Evolutionary conservation across 768 basidiomycete species (phyloP).

Genomic region (Agaricus blazei): DNA sequence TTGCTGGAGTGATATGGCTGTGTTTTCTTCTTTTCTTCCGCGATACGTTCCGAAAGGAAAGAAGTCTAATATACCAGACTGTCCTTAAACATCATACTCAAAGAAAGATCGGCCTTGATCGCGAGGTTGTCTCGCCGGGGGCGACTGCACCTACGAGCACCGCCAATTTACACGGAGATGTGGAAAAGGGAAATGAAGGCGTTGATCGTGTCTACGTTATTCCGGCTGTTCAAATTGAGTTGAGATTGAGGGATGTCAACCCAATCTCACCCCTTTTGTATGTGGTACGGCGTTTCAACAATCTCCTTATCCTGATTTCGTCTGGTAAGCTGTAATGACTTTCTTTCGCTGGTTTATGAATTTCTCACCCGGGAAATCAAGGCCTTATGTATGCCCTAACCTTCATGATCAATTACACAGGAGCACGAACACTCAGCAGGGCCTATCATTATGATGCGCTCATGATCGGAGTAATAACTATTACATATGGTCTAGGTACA

Average conservation of each 20-base stretch:
- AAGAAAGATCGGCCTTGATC: conserved; percentile 7
- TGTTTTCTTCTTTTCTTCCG: conserved; percentile 65
- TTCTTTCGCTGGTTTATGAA: neutral
- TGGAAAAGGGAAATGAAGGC: conserved; percentile 16
- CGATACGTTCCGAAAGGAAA: conserved; percentile 80
- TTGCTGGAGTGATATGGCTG: conserved; percentile 48
- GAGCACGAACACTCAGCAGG: conserved; percentile 59
- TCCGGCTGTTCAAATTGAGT: conserved; percentile 29
- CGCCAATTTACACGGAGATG: conserved; percentile 11
- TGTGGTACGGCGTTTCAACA: conserved; percentile 60
- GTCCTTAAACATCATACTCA: conserved; percentile 45
- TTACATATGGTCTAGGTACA: conserved; percentile 66
- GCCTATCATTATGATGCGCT: conserved; percentile 66
- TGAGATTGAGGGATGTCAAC: conserved; percentile 70
- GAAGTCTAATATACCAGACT: conserved; percentile 75
- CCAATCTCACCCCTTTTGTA: conserved; percentile 58
- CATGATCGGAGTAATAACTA: conserved; percentile 69
- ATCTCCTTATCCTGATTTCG: conserved; percentile 56
- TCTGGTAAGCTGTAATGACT: conserved; percentile 43
- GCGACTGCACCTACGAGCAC: neutral
- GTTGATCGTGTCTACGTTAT: conserved; percentile 9
- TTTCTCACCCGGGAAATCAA: conserved; percentile 16
- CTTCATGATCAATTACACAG: conserved; percentile 71
- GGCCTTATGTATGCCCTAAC: conserved; percentile 69
- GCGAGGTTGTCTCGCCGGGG: neutral